Evolutionary conservation across 495 filamentous ascomycete genomes (phyloP).

Genomic region (Podospora fimiseda): DNA sequence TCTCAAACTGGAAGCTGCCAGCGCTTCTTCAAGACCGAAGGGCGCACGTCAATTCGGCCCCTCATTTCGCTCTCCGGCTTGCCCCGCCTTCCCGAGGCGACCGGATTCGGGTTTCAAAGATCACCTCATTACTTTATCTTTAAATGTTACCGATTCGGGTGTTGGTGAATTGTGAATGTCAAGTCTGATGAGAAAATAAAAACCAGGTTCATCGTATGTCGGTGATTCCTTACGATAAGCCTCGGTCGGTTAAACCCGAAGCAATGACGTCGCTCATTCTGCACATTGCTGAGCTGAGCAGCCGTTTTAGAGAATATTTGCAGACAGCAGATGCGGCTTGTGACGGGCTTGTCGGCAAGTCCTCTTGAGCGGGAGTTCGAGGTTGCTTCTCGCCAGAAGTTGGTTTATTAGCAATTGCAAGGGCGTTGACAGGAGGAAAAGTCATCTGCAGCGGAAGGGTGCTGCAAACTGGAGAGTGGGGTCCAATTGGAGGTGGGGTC

Average conservation of each 20-base stretch:
- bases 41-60: constrained; percentile 10
- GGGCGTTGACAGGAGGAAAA: neutral
- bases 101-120: no score
- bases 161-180: neutral
- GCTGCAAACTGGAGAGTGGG: no score
- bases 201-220: neutral
- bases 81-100: neutral
- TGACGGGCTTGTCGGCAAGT: neutral
- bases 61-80: constrained; percentile 7
- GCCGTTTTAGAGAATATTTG: neutral
- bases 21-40: neutral
- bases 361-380: no score
- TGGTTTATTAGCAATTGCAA: no score
- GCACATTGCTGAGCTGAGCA: constrained; percentile 1
- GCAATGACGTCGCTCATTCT: constrained; percentile 1
- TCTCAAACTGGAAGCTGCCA: neutral
- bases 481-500: neutral
- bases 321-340: neutral
- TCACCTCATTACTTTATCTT: no score
- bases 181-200: no score
- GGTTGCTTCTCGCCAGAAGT: no score
- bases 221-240: neutral
- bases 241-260: neutral
- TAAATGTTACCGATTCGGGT: no score
- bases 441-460: no score